A percentile compares a stretch with the other conserved stretches of the same genome.
phyloP scores from a whole-genome alignment of 441 rosid species.

The Gossypium lobatum region DNA sequence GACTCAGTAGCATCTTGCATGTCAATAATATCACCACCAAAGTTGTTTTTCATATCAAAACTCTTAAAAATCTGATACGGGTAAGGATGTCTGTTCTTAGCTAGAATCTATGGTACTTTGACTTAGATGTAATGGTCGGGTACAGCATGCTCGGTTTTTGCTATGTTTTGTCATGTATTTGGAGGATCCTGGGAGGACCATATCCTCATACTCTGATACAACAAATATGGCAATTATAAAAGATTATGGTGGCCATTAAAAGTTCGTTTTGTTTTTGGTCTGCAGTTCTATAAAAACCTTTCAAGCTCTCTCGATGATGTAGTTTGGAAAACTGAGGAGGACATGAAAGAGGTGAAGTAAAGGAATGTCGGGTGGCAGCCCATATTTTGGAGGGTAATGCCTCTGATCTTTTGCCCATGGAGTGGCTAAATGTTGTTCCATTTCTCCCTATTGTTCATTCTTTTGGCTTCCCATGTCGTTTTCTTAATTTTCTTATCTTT shows the following conservation, averaged over 20 bases:
- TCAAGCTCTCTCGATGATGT: conserved; percentile 68
- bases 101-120: too few species aligned
- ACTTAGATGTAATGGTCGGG: too few species aligned
- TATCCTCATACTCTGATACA: too few species aligned
- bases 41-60: too few species aligned
- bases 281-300: conserved; percentile 88
- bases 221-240: too few species aligned
- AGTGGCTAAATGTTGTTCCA: conserved; percentile 14
- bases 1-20: too few species aligned
- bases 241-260: not conserved
- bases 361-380: not conserved
- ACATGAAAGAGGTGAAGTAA: conserved; percentile 45
- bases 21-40: too few species aligned
- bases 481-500: not conserved
- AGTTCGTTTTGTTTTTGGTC: not conserved
- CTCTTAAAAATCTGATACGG: too few species aligned
- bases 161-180: too few species aligned
- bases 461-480: conserved; percentile 2
- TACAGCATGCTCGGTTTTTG: too few species aligned
- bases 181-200: too few species aligned
- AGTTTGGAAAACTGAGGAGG: conserved; percentile 89
- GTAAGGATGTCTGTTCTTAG: too few species aligned
- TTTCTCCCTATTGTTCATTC: conserved; percentile 20
- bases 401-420: not conserved
- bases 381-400: not conserved